phyloP scores from a whole-genome alignment of 495 filamentous ascomycete species.

The Schizothecium vesticola region DNA sequence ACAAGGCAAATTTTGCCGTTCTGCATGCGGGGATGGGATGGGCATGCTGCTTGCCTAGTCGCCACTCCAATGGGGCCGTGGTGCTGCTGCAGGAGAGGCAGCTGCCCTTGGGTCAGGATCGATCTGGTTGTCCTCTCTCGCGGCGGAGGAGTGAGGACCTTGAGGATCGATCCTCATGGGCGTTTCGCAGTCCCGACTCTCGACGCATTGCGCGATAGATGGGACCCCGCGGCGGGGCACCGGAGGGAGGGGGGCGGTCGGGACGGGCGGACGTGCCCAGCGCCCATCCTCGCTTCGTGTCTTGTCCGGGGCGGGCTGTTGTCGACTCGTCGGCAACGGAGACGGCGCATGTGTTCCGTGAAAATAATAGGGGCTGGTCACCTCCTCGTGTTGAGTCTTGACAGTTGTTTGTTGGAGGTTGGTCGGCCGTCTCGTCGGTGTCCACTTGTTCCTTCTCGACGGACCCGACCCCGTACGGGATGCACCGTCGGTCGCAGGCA shows the following conservation, averaged over 20 bases:
- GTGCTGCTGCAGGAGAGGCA: not conserved
- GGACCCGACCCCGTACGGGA: not conserved
- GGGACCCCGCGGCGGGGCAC: not conserved
- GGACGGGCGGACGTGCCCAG: not conserved
- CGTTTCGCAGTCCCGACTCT: not conserved
- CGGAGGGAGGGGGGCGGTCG: not conserved
- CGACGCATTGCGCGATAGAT: not conserved
- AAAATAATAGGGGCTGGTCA: not conserved
- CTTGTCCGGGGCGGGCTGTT: not conserved
- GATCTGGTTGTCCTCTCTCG: not conserved
- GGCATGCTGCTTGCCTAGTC: not conserved
- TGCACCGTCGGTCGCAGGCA: not conserved
- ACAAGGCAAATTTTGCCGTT: slow-evolving; percentile 24
- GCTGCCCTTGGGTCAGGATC: not conserved
- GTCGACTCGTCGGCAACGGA: not conserved
- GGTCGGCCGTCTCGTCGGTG: not conserved
- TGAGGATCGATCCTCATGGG: not conserved
- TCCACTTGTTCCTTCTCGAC: not conserved
- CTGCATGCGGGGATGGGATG: slow-evolving; percentile 19
- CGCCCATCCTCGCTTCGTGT: not conserved
- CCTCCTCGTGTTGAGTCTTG: not conserved
- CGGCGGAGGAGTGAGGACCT: not conserved
- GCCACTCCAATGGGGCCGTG: not conserved
- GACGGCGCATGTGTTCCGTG: not conserved
- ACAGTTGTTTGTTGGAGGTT: not conserved